Percentiles rank a stretch among this genome's conserved stretches.
Evolutionary conservation across 192 early-diverging fungal genomes (phyloP).

Genomic region (Podila horticola): DNA sequence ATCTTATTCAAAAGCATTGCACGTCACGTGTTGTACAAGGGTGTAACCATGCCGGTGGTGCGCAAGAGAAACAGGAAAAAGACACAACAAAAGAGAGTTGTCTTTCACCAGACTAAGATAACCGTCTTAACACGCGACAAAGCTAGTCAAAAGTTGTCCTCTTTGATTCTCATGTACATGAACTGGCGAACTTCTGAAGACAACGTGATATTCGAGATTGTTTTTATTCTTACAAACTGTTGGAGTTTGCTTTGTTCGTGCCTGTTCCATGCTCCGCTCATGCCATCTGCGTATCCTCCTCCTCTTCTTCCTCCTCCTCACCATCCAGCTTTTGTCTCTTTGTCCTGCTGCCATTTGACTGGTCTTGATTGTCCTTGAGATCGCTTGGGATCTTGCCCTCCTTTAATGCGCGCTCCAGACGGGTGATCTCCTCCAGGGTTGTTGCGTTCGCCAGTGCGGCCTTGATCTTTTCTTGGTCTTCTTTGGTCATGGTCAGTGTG

Average conservation of each 20-base stretch:
- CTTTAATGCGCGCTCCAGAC: conserved; percentile 75
- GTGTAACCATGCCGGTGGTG: too few species aligned
- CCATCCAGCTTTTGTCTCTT: conserved; percentile 29
- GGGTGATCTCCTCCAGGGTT: conserved; percentile 79
- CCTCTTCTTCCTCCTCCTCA: conserved; percentile 24
- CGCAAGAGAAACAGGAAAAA: too few species aligned
- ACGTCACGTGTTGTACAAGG: too few species aligned
- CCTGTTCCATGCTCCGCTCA: not conserved
- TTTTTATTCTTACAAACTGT: conserved; percentile 7
- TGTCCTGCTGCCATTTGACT: conserved; percentile 9
- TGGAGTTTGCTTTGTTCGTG: too few species aligned
- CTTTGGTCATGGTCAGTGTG: conserved; percentile 66
- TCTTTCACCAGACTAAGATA: too few species aligned
- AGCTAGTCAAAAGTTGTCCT: too few species aligned
- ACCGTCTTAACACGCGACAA: too few species aligned
- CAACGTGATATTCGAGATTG: too few species aligned
- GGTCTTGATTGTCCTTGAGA: conserved; percentile 28
- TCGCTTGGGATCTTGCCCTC: conserved; percentile 62
- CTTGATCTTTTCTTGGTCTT: conserved; percentile 78
- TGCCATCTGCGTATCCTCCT: conserved; percentile 21
- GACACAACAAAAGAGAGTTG: too few species aligned
- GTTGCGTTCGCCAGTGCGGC: conserved; percentile 79
- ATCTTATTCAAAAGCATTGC: too few species aligned
- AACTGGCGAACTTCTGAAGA: too few species aligned
- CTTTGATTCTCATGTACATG: too few species aligned